Evolutionary conservation across 495 filamentous ascomycete genomes (phyloP), one percentile per base, ranked within the genome.

Genomic region (Penicillium bovifimosum): DNA sequence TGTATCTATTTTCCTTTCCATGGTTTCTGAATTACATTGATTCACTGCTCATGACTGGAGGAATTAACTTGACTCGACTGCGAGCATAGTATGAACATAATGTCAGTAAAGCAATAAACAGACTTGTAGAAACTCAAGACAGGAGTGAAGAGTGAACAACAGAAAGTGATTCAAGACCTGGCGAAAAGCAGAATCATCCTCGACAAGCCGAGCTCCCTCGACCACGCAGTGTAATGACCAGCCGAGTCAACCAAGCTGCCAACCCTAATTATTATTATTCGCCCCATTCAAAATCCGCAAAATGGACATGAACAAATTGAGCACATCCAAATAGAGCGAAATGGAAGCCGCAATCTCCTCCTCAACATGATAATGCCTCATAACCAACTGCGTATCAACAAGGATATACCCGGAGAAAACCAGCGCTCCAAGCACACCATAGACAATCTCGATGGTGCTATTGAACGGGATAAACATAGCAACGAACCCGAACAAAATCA

Each of bases 311-410:
- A 98, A 98, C 59, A 98, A 71, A 75, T 98, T 98, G 73, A 98
- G 86, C 59, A 98, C 84, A 68, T 98, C 93, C 35, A 99, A 75
- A 67, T 99, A 99, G 41, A 99, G 79, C 63, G 87, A 88, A 65
- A 99, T 96, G 1, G 91, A 86, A 43, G 93, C 93, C 0, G 91
- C 91, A 66, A 99, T 96, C 79, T 99, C 93, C 80, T 99, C 93
- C 73, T 99, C 93, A 46, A 95, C 90, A 64, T 98, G 95, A 62
- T 95, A 91, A 66, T 93, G 88, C 54, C 90, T 82, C 81, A 98
- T 85, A 27, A 98, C 83, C 43, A 98, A 72, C 79, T 97, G 92
- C 2, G 93, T 98, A 66, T 98, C 93, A 16, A 97, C 90, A 5
- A 98, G 77, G 54, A 97, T 92, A 67, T 97, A 99, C 0, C 78